Conservation (phyloP, 768 basidiomycete genomes). For the Melanogaster broomeanus region DNA sequence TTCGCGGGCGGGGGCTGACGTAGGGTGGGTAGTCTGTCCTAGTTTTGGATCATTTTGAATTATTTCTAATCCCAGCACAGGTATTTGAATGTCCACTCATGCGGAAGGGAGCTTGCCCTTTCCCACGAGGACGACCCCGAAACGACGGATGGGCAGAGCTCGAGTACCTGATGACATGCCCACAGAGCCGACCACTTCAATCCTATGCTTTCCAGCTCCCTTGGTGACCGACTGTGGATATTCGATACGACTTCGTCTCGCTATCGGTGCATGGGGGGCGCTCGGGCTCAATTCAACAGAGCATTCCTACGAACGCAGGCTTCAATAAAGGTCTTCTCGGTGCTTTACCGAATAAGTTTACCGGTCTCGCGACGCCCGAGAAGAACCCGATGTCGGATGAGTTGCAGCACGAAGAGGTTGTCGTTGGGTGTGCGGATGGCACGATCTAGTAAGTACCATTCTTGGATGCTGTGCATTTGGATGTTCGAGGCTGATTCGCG, state of each 20-base stretch:
- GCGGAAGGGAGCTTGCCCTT: conserved; percentile 47
- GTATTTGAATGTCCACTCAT: conserved; percentile 86
- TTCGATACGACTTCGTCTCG: conserved; percentile 62
- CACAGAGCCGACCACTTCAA: conserved; percentile 10
- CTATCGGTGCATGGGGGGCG: conserved; percentile 76
- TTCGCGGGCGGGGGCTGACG: conserved; percentile 80
- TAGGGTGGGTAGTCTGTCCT: conserved; percentile 51
- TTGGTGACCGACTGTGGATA: conserved; percentile 51
- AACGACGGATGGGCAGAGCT: conserved; percentile 18
- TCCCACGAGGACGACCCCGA: conserved; percentile 24
- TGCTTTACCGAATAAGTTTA: conserved; percentile 64
- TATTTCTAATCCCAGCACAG: conserved; percentile 38
- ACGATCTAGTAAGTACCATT: conserved; percentile 85
- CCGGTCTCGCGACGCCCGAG: conserved; percentile 81
- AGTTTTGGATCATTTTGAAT: neutral
- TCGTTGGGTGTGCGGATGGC: conserved; percentile 89
- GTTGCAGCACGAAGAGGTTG: conserved; percentile 86
- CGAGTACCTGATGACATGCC: neutral
- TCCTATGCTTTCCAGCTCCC: conserved; percentile 12
- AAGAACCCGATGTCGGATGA: conserved; percentile 97
- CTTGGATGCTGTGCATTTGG: neutral
- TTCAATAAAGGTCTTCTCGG: conserved; percentile 61
- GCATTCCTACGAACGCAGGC: conserved; percentile 31
- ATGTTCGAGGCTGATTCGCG: conserved; percentile 10
- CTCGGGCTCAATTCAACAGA: conserved; percentile 47